These are phyloP conservation scores for Brassica napus DNA, from an alignment of 345 rosid species.

Conservation along the genomic window DNA sequence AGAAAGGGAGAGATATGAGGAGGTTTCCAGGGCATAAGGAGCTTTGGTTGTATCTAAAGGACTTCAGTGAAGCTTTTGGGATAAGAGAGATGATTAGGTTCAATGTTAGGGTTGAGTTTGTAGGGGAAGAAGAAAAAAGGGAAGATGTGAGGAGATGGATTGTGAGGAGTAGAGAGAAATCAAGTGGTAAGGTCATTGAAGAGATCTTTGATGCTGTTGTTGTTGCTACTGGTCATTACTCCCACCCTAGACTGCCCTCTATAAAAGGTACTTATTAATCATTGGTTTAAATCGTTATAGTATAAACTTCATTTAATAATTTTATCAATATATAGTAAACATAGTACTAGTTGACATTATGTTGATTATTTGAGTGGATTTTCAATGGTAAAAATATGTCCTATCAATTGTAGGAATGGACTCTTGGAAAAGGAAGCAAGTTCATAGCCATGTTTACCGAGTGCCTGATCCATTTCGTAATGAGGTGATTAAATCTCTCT, in stretches of 20 bases:
- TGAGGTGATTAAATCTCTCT: slow-evolving; percentile 48
- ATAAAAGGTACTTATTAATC: slow-evolving; percentile 58
- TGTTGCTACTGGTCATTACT: slow-evolving; percentile 90
- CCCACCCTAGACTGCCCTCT: slow-evolving; percentile 73
- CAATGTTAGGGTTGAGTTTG: slow-evolving; percentile 76
- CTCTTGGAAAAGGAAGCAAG: slow-evolving; percentile 79
- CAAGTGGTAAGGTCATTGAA: slow-evolving; percentile 48
- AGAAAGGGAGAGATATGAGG: slow-evolving; percentile 76
- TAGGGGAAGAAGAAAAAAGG: slow-evolving; percentile 55
- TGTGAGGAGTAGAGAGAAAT: slow-evolving; percentile 56
- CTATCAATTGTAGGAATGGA: slow-evolving; percentile 56
- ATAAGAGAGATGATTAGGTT: slow-evolving; percentile 75
- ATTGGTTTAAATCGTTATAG: neutral
- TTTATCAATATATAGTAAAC: neutral
- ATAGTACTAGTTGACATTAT: neutral
- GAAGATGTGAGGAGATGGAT: slow-evolving; percentile 63
- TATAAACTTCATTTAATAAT: neutral
- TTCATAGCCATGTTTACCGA: slow-evolving; percentile 83
- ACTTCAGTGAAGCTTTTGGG: slow-evolving; percentile 69
- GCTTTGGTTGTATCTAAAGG: slow-evolving; percentile 73
- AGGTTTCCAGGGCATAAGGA: slow-evolving; percentile 88
- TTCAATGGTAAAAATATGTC: neutral
- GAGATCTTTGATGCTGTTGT: slow-evolving; percentile 90
- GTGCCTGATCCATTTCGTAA: slow-evolving; percentile 73
- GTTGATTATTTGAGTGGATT: neutral